Evolutionary conservation across 2,329 filamentous ascomycete genomes (phyloP).

Genomic region (Fusarium avenaceum): DNA sequence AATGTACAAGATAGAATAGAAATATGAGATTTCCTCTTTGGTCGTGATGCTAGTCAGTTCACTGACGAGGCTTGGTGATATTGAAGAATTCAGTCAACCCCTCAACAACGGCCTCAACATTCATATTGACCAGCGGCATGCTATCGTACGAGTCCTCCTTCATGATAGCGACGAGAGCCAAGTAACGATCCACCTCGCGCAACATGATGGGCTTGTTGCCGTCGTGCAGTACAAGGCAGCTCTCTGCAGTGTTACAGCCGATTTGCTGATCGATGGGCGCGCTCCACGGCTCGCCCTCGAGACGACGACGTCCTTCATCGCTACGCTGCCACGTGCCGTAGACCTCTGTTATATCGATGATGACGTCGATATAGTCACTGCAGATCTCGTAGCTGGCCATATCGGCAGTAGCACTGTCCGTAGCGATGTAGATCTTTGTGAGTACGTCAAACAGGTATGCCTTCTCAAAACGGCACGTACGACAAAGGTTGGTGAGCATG

Average conservation of each 20-base stretch:
- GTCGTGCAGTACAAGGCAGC: slow-evolving; percentile 75
- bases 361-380: slow-evolving; percentile 98
- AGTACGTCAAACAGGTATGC: slow-evolving; percentile 98
- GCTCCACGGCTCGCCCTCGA: slow-evolving; percentile 73
- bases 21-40: background rate
- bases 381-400: slow-evolving; percentile 98
- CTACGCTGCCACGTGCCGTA: slow-evolving; percentile 82
- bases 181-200: slow-evolving; percentile 78
- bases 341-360: slow-evolving; percentile 95
- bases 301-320: slow-evolving; percentile 65
- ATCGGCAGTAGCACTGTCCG: slow-evolving; percentile 91
- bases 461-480: slow-evolving; percentile 95
- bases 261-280: slow-evolving; percentile 75
- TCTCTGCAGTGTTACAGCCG: slow-evolving; percentile 75
- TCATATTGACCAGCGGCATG: slow-evolving; percentile 88
- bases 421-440: slow-evolving; percentile 98
- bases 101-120: slow-evolving; percentile 84
- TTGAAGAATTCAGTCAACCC: slow-evolving; percentile 84
- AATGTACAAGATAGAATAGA: slow-evolving; percentile 39
- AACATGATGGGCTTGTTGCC: slow-evolving; percentile 75
- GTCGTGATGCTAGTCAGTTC: slow-evolving; percentile 1
- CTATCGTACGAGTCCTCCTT: slow-evolving; percentile 86
- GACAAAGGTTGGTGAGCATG: slow-evolving; percentile 92
- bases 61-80: slow-evolving; percentile 71
- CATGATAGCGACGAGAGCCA: slow-evolving; percentile 88